phyloP scores from a whole-genome alignment of 1,284 basidiomycete genomes.

The Ceratobasidium sp. region DNA sequence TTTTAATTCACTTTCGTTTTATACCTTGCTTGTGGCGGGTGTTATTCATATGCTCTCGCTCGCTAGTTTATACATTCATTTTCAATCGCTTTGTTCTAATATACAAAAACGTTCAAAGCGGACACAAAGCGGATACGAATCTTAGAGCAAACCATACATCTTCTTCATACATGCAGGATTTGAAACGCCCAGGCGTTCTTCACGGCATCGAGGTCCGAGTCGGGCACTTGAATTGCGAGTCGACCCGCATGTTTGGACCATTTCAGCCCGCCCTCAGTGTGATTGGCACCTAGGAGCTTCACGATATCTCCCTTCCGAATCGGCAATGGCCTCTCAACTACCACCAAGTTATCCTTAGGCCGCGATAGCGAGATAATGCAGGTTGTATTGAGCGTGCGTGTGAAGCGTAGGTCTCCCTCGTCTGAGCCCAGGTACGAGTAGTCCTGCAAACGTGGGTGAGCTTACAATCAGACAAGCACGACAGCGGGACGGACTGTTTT shows the following conservation, averaged over 20 bases:
- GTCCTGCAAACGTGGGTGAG: constrained; percentile 28
- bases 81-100: too few species aligned
- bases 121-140: too few species aligned
- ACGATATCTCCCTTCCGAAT: constrained; percentile 59
- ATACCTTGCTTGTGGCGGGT: too few species aligned
- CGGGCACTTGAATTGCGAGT: constrained; percentile 52
- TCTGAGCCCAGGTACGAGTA: constrained; percentile 54
- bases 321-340: constrained; percentile 59
- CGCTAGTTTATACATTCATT: too few species aligned
- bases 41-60: too few species aligned
- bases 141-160: constrained; percentile 48
- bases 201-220: constrained; percentile 51
- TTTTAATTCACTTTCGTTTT: too few species aligned
- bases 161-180: constrained; percentile 46
- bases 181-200: constrained; percentile 60
- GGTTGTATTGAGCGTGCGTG: constrained; percentile 62
- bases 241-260: constrained; percentile 41
- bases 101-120: too few species aligned
- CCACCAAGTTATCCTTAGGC: constrained; percentile 54
- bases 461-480: background rate
- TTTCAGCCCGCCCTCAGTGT: constrained; percentile 46
- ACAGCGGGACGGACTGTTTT: constrained; percentile 57
- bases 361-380: constrained; percentile 62
- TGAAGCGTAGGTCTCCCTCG: constrained; percentile 60
- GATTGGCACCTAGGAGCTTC: constrained; percentile 53